These are phyloP conservation scores for Aschersonia sp. DNA, from an alignment of 2,329 filamentous ascomycete species.

Conservation along the genomic window DNA sequence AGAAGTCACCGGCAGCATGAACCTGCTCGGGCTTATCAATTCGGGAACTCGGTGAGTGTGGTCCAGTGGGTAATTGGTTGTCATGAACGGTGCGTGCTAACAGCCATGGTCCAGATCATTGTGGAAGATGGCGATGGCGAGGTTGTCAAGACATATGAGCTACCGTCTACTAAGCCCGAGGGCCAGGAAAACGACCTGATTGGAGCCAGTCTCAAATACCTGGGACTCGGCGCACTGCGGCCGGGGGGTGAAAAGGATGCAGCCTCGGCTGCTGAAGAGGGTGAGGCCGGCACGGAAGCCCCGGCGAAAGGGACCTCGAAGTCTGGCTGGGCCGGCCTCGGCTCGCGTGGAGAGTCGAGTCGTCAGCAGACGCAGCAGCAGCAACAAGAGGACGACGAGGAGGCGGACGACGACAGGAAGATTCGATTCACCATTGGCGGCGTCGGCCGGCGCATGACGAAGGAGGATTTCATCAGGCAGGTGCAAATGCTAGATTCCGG, in stretches of 20 bases:
- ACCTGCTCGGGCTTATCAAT: slow-evolving; percentile 72
- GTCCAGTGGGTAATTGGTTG: background rate
- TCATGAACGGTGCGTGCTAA: background rate
- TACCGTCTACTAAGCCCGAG: slow-evolving; percentile 40
- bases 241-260: slow-evolving; percentile 20
- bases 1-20: slow-evolving; percentile 48
- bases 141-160: slow-evolving; percentile 71
- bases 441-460: slow-evolving; percentile 61
- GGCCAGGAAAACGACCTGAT: slow-evolving; percentile 24
- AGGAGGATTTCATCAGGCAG: slow-evolving; percentile 64
- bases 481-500: slow-evolving; percentile 58
- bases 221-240: slow-evolving; percentile 35
- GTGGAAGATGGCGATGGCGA: slow-evolving; percentile 79
- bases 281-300: slow-evolving; percentile 16
- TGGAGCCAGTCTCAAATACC: slow-evolving; percentile 34
- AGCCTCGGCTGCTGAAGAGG: slow-evolving; percentile 14
- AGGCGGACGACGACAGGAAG: slow-evolving; percentile 46
- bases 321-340: background rate
- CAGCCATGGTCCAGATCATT: slow-evolving; percentile 43
- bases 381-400: slow-evolving; percentile 13
- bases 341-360: background rate
- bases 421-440: slow-evolving; percentile 66
- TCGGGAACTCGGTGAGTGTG: slow-evolving; percentile 53
- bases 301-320: slow-evolving; percentile 19
- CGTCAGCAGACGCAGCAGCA: slow-evolving; percentile 20